These are phyloP conservation scores for Saitozyma podzolica DNA, from an alignment of 768 basidiomycete species.

Conservation along the genomic window DNA sequence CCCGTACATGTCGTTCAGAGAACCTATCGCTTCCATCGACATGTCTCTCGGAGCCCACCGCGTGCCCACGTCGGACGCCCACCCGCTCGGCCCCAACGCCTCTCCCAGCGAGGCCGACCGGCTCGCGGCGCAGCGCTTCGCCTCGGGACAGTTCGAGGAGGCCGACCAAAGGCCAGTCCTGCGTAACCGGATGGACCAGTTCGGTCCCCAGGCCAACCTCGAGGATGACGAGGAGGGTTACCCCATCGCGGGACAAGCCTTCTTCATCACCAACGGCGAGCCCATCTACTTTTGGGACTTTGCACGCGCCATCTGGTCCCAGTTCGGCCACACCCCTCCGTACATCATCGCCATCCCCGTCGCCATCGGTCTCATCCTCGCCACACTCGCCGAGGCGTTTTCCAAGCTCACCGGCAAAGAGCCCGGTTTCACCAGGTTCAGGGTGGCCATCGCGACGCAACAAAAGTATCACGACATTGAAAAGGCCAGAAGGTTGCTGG, in stretches of 20 bases:
- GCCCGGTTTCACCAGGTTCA: slow-evolving; percentile 80
- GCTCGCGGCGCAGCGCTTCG: slow-evolving; percentile 60
- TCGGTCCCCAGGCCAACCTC: slow-evolving; percentile 55
- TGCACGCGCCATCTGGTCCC: slow-evolving; percentile 71
- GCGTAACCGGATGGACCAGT: slow-evolving; percentile 79
- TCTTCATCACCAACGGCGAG: slow-evolving; percentile 97
- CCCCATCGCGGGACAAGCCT: slow-evolving; percentile 85
- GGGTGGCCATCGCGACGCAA: slow-evolving; percentile 76
- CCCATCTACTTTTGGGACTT: slow-evolving; percentile 97
- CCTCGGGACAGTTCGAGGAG: slow-evolving; percentile 53
- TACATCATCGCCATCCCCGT: slow-evolving; percentile 62
- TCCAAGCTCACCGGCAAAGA: slow-evolving; percentile 73
- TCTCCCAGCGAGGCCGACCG: slow-evolving; percentile 59
- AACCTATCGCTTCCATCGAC: slow-evolving; percentile 64
- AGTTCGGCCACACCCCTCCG: slow-evolving; percentile 60
- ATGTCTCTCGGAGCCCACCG: slow-evolving; percentile 66
- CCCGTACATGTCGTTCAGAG: slow-evolving; percentile 57
- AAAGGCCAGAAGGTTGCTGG: slow-evolving; percentile 73
- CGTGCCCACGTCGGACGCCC: slow-evolving; percentile 75
- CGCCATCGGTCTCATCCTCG: slow-evolving; percentile 68
- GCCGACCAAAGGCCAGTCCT: slow-evolving; percentile 59
- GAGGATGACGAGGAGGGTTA: slow-evolving; percentile 54
- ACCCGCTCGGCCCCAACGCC: slow-evolving; percentile 80
- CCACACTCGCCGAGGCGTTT: slow-evolving; percentile 70
- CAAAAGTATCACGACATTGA: slow-evolving; percentile 91